Base-by-base conservation (phyloP, 1,284 basidiomycete genomes). In the Ustanciosporium gigantosporum region DNA sequence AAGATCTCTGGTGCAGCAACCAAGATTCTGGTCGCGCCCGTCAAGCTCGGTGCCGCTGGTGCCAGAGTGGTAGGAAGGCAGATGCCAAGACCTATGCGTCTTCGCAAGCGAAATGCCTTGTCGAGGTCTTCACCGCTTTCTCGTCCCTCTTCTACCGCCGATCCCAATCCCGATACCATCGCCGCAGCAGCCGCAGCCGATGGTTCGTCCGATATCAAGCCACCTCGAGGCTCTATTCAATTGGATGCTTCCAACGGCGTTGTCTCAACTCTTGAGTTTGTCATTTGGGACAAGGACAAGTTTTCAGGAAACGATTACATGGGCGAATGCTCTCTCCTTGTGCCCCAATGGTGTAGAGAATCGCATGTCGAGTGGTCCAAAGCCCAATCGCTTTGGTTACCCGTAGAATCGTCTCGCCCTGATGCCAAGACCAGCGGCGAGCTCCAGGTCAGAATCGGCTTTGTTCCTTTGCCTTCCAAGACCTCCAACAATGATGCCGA, bases 281-380 rank as follows among this genome's bases (percentile, higher is more conserved):
- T 96, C 24, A 82, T 91, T 0, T 97, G 93, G 93, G 91, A 94
- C 79, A 91, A 89, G 81, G 93, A 94, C 73, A 67, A 79, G 38
- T 59, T 67, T 31, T 68, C 64, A 64, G 85, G 83, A 74, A 92
- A 94, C 81, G 92, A 95, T 50, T 97, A 96, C 79, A 84, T 97
- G 38, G 94, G 94, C 23, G 94, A 97, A 79, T 84, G 86, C 9
- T 84, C 86, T 1, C 74, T 96, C 6, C 83, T 84, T 0, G 76
- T 94, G 21, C 85, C 88, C 23, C 85, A 89, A 36, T 96, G 91
- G 91, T 91, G 91, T 74, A 77, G 76, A 27, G 36, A 51, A 21
- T 49, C 58, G 3, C 15, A 43, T 5, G 64, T 50, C 8, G 52
- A 56, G 3, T 70, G 59, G 53, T 46, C 40, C 25, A 44, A 58